phyloP scores from a whole-genome alignment of 495 filamentous ascomycete species.

The Choiromyces venosus region DNA sequence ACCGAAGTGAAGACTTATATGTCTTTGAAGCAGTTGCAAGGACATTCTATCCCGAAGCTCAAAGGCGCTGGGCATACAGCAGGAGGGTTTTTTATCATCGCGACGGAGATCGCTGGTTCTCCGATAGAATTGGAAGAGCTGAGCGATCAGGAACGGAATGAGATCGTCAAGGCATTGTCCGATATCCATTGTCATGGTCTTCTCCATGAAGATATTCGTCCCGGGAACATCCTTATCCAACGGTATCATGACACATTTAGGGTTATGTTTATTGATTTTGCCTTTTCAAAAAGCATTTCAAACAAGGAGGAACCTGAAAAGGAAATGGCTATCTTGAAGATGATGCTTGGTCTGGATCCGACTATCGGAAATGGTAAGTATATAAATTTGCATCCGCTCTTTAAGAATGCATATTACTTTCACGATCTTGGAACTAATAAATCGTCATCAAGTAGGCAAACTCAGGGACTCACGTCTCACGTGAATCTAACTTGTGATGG shows the following conservation, averaged over 20 bases:
- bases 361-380: slow-evolving; percentile 3
- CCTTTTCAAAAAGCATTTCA: too few species aligned
- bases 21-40: slow-evolving; percentile 4
- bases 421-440: slow-evolving; percentile 1
- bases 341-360: slow-evolving; percentile 2
- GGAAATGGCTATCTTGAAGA: slow-evolving; percentile 6
- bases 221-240: too few species aligned
- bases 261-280: too few species aligned
- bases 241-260: too few species aligned
- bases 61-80: slow-evolving; percentile 6
- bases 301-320: slow-evolving; percentile 5
- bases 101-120: slow-evolving; percentile 8
- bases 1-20: slow-evolving; percentile 7
- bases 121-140: slow-evolving; percentile 7
- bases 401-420: slow-evolving; percentile 4
- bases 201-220: too few species aligned
- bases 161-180: slow-evolving; percentile 2
- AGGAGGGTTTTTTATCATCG: neutral
- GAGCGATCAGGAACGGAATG: slow-evolving; percentile 1
- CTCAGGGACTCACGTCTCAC: neutral
- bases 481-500: slow-evolving; percentile 4
- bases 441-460: slow-evolving; percentile 8
- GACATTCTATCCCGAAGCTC: neutral
- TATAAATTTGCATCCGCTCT: slow-evolving; percentile 7
- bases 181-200: neutral